A percentile compares a stretch with the other conserved stretches of the same genome.
Evolutionary conservation across 2,329 filamentous ascomycete species (phyloP).

Genomic region (Aciculosporium take): DNA sequence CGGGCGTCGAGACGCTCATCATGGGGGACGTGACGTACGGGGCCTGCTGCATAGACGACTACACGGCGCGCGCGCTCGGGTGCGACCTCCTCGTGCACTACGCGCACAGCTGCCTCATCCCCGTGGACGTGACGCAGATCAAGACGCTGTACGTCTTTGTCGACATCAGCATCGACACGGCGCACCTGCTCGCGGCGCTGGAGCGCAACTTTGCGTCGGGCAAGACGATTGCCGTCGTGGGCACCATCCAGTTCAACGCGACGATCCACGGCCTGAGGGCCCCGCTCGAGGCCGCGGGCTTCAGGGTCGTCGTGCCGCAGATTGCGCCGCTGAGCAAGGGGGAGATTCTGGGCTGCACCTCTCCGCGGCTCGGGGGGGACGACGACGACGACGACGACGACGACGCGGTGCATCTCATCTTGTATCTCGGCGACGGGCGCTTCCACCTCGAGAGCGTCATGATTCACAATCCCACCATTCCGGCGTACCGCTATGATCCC

Average conservation of each 20-base stretch:
- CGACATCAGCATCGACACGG: constrained; percentile 87
- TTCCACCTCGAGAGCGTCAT: constrained; percentile 98
- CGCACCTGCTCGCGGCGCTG: constrained; percentile 73
- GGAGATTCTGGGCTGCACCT: constrained; percentile 95
- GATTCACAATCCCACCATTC: constrained; percentile 89
- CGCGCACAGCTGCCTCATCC: constrained; percentile 90
- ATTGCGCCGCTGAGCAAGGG: constrained; percentile 86
- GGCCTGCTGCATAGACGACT: constrained; percentile 97
- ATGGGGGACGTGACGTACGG: constrained; percentile 99
- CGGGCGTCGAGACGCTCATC: constrained; percentile 81
- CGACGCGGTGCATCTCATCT: constrained; percentile 56
- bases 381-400: constrained; percentile 40
- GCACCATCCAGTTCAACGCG: constrained; percentile 97
- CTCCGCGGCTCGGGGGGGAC: constrained; percentile 50
- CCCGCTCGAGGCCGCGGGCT: constrained; percentile 69
- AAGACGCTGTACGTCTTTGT: constrained; percentile 97
- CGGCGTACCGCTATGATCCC: constrained; percentile 92
- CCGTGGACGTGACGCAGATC: constrained; percentile 91
- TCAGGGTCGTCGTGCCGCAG: constrained; percentile 75
- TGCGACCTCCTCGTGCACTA: constrained; percentile 95
- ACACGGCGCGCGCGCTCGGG: constrained; percentile 82
- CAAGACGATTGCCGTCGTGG: constrained; percentile 83
- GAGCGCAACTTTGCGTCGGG: constrained; percentile 75
- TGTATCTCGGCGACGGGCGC: constrained; percentile 83
- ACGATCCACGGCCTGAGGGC: constrained; percentile 78